Evolutionary conservation across 148 eudicot species (phyloP), one percentile per base, ranked within the genome.

Genomic region (Nyssa sinensis): DNA sequence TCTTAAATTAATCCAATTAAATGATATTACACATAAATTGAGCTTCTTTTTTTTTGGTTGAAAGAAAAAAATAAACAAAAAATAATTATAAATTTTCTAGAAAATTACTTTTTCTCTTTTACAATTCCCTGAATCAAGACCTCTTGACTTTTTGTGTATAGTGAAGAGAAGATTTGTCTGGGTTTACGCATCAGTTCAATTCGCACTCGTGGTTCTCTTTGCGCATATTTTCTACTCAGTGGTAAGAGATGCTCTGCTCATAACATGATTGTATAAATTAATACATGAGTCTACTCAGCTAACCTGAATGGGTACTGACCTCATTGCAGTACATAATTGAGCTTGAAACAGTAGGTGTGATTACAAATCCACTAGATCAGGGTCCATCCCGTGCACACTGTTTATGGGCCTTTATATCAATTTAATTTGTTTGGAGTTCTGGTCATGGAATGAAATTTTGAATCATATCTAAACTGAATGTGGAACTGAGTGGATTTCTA

Each of bases 141-240:
- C 37, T 67, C n/a, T 29, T 57, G 16, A 25, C 65, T 75, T 62
- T 49, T 53, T 63, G 53, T 19, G 60, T 80, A 61, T 81, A 93
- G 98, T 88, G 82, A 86, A 84, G 75, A 86, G 84, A 80, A 81
- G 82, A 68, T 93, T 85, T 77, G 90, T 89, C 21, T 93, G 98
- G 98, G 75, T 89, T 23, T 93, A 93, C 74, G 93, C 94, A 8
- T 60, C 89, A 58, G 69, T 78, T 55, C 98, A 93, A 64, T 91
- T 93, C 53, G 74, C 84, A 17, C 78, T 93, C 7, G 94, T 93
- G 63, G 97, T 91, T 68, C 33, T 89, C 80, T 93, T 89, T 76
- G 98, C 88, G n/a, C 98, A 93, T 78, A 65, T 93, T 41, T 91
- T 89, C 82, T 91, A 87, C 86, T 77, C 84, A 21, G 51, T 87